These are phyloP conservation scores for Aspergillus olivimuriae DNA, from an alignment of 495 filamentous ascomycete species.

Conservation along the genomic window DNA sequence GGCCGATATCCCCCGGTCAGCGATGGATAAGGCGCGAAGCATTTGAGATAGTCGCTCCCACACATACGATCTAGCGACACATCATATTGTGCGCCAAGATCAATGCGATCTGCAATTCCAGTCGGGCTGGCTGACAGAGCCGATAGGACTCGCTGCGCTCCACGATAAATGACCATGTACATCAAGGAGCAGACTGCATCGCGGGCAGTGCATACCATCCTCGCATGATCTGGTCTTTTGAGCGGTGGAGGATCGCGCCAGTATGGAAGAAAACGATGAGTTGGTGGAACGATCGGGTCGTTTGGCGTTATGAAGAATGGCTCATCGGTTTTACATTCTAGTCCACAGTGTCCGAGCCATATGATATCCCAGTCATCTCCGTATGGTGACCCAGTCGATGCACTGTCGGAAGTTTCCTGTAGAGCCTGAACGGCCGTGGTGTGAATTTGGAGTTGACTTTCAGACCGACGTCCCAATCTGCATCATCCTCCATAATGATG, in stretches of 20 bases:
- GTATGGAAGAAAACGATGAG: slow-evolving; percentile 15
- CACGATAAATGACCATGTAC: slow-evolving; percentile 49
- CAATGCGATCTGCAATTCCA: slow-evolving; percentile 18
- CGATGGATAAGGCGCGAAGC: slow-evolving; percentile 41
- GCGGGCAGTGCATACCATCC: slow-evolving; percentile 38
- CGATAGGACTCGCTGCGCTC: slow-evolving; percentile 45
- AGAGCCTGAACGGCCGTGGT: slow-evolving; percentile 33
- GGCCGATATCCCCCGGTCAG: slow-evolving; percentile 41
- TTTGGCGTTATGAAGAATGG: slow-evolving; percentile 13
- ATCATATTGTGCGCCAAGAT: slow-evolving; percentile 37
- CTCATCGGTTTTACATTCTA: slow-evolving; percentile 11
- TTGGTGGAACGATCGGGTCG: slow-evolving; percentile 16
- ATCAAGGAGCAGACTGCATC: slow-evolving; percentile 45
- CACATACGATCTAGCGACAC: slow-evolving; percentile 44
- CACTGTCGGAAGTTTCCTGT: slow-evolving; percentile 8
- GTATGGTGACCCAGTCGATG: slow-evolving; percentile 42
- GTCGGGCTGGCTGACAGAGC: slow-evolving; percentile 36
- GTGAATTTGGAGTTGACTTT: slow-evolving; percentile 41
- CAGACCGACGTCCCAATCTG: slow-evolving; percentile 49
- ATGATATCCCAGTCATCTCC: slow-evolving; percentile 51
- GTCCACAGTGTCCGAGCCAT: slow-evolving; percentile 47
- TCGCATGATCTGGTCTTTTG: slow-evolving; percentile 30
- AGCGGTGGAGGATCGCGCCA: slow-evolving; percentile 15
- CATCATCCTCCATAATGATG: slow-evolving; percentile 50
- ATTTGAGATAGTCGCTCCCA: slow-evolving; percentile 28